phyloP scores from a whole-genome alignment of 768 basidiomycete species.

The Hypholoma sublateritium region DNA sequence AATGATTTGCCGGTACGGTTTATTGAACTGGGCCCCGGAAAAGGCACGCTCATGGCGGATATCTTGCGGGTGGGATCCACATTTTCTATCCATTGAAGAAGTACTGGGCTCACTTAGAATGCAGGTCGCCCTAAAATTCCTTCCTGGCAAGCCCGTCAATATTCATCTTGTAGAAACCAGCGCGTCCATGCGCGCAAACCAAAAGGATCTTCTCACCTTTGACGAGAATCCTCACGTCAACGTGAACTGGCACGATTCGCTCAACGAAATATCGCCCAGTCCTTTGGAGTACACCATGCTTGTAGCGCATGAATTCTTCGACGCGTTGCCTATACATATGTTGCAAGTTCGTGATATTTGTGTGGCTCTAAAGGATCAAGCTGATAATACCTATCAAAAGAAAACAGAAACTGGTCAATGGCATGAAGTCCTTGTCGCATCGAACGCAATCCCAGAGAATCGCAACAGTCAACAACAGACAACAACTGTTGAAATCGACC shows the following conservation, averaged over 20 bases:
- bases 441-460: slow-evolving; percentile 21
- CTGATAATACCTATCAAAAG: slow-evolving; percentile 32
- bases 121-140: slow-evolving; percentile 55
- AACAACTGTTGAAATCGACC: slow-evolving; percentile 12
- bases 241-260: slow-evolving; percentile 70
- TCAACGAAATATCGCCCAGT: slow-evolving; percentile 62
- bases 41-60: slow-evolving; percentile 90
- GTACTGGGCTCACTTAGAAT: not conserved
- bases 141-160: slow-evolving; percentile 36
- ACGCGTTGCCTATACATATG: slow-evolving; percentile 90
- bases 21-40: slow-evolving; percentile 91
- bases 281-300: slow-evolving; percentile 72
- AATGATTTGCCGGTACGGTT: slow-evolving; percentile 55
- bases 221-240: slow-evolving; percentile 31
- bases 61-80: slow-evolving; percentile 68
- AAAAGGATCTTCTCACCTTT: slow-evolving; percentile 50
- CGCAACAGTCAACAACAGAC: not conserved
- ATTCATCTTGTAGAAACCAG: slow-evolving; percentile 87
- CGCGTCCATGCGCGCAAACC: slow-evolving; percentile 59
- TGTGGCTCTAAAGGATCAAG: not conserved
- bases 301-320: slow-evolving; percentile 97
- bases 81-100: not conserved
- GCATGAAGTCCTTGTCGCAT: slow-evolving; percentile 81
- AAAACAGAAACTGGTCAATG: slow-evolving; percentile 74
- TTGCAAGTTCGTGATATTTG: slow-evolving; percentile 59